These are phyloP conservation scores for Globisporangium takayamanum DNA, from an alignment of 352 stramenopile species.

Conservation along the genomic window DNA sequence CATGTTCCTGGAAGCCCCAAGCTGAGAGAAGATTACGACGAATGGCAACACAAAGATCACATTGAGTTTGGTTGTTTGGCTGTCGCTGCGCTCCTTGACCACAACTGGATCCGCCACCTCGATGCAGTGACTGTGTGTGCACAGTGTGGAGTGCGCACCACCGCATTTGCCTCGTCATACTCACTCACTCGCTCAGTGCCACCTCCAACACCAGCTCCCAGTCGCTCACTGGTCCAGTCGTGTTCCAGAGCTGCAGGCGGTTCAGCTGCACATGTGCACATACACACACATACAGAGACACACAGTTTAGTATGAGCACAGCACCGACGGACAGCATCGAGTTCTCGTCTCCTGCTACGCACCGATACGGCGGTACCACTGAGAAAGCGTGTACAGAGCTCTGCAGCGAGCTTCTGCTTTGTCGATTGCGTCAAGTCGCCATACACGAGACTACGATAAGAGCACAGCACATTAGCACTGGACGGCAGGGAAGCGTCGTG, in stretches of 20 bases:
- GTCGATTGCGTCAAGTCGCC: constrained; percentile 27
- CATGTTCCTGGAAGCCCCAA: too few species aligned
- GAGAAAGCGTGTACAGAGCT: constrained; percentile 31
- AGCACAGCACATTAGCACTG: background rate
- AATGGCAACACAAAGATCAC: too few species aligned
- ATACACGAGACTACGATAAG: constrained; percentile 39
- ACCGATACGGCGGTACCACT: constrained; percentile 30
- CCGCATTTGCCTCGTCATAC: too few species aligned
- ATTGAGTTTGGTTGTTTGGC: too few species aligned
- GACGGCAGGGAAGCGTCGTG: background rate
- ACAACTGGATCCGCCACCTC: too few species aligned
- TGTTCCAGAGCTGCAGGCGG: constrained; percentile 51
- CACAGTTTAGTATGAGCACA: background rate
- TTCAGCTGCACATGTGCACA: constrained; percentile 19
- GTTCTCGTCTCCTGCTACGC: background rate
- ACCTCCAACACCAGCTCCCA: constrained; percentile 39
- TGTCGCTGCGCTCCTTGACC: too few species aligned
- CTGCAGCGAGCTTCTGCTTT: constrained; percentile 27
- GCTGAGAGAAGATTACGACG: too few species aligned
- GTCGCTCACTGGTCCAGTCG: constrained; percentile 25
- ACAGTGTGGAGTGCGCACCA: background rate
- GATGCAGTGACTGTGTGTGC: too few species aligned
- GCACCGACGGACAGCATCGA: background rate
- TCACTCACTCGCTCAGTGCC: background rate
- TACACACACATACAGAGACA: background rate